A percentile compares a stretch with the other conserved stretches of the same genome.
These are phyloP conservation scores for Ophiognomonia clavigignenti-juglandacearum DNA, from an alignment of 2,329 filamentous ascomycete genomes.

Conservation along the genomic window DNA sequence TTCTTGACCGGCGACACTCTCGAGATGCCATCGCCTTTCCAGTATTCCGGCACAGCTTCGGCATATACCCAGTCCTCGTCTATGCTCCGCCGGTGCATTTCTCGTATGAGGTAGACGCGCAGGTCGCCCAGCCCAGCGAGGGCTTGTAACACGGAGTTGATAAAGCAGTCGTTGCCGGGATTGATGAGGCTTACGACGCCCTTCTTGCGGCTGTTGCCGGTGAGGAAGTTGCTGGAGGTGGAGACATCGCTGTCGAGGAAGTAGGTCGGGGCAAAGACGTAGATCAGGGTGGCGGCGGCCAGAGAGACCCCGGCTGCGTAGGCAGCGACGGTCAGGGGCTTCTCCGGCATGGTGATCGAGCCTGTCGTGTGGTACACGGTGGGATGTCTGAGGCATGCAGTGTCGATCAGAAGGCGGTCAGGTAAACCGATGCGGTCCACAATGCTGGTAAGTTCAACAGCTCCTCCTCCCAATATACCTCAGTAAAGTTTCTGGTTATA, in stretches of 20 bases:
- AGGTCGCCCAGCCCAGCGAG: slow-evolving; percentile 86
- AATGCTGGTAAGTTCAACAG: no score
- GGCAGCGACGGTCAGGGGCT: slow-evolving; percentile 75
- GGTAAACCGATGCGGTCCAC: no score
- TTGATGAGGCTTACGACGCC: slow-evolving; percentile 86
- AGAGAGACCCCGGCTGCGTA: slow-evolving; percentile 95
- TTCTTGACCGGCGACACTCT: slow-evolving; percentile 24
- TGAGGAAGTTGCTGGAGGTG: slow-evolving; percentile 21
- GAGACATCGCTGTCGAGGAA: slow-evolving; percentile 75
- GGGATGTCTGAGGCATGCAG: not conserved
- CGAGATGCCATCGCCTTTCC: slow-evolving; percentile 4
- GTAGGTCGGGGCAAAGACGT: slow-evolving; percentile 97
- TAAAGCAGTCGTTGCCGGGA: slow-evolving; percentile 92
- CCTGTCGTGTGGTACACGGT: not conserved
- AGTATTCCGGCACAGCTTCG: slow-evolving; percentile 46
- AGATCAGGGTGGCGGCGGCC: slow-evolving; percentile 89
- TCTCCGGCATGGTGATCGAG: slow-evolving; percentile 65
- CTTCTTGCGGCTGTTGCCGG: slow-evolving; percentile 56
- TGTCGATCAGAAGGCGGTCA: not conserved
- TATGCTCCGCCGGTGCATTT: slow-evolving; percentile 77
- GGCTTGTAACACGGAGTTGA: slow-evolving; percentile 93
- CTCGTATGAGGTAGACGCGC: slow-evolving; percentile 85
- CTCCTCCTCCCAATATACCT: no score
- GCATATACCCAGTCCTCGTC: slow-evolving; percentile 75
- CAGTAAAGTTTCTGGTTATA: no score